Evolutionary conservation across 305 asterid genomes (phyloP), one percentile per base, ranked within the genome.

Genomic region (Fraxinus paxiana): DNA sequence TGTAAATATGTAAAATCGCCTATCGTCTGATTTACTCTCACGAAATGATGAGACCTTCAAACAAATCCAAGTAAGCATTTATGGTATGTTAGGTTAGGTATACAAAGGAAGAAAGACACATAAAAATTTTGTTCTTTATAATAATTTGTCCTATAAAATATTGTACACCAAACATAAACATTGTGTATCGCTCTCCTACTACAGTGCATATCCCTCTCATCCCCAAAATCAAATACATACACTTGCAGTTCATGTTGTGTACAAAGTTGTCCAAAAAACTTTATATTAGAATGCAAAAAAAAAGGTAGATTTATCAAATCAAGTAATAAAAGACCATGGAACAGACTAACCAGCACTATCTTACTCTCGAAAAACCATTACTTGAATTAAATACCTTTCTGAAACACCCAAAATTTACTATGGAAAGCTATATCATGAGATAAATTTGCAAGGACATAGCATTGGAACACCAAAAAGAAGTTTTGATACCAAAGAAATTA

Each of bases 1-100:
- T 41, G 98, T 95, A 85, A 93, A 93, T 87, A 95, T 90, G 92
- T 95, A 95, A 81, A 95, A 92, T 56, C 97, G 88, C 89, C 91
- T 83, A 37, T 91, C 93, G 74, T 95, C 98, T 4, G 98, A 91
- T 82, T 85, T 92, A 88, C 98, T 95, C 88, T 95, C 98, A 26
- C 98, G 96, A 82, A 92, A 95, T 34, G 97, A 93, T 75, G 97
- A 90, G 79, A 95, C 91, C 98, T 95, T 88, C 89, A 82, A 73
- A 71, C 77, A 79, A 81, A 80, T 83, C 37, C 15, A 20, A 67
- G 30, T 20, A 59, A 20, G 12, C 70, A 59, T 20, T 59, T 59
- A 22, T 22, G 31, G 31, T 20, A 59, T 20, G 30, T 8, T 59
- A 20, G 70, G 70, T 59, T 18, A 18, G 67, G 4, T 56, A 12